Conservation (phyloP, 1,284 basidiomycete species). For the Hemileia vastatrix region DNA sequence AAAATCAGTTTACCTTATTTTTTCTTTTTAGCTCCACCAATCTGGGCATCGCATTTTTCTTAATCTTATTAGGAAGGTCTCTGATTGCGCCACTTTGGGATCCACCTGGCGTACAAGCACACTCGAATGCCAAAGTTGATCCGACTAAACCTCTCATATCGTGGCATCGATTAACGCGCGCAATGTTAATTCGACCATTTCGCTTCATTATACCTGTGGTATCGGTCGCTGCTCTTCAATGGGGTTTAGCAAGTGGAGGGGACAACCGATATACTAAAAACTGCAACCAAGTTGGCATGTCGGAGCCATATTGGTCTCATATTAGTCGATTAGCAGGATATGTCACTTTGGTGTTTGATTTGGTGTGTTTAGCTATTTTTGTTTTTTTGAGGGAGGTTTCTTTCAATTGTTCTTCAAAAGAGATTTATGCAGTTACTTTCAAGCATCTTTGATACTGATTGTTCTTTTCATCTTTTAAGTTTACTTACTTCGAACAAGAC, state of each 20-base stretch:
- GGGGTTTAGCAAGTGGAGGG: slow-evolving; percentile 37
- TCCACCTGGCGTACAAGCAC: slow-evolving; percentile 19
- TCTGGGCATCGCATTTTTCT: slow-evolving; percentile 38
- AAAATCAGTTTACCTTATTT: slow-evolving; percentile 2
- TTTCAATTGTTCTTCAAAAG: neutral
- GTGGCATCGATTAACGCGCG: slow-evolving; percentile 39
- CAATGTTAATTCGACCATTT: slow-evolving; percentile 41
- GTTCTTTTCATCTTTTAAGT: slow-evolving; percentile 31
- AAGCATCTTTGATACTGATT: too few species aligned
- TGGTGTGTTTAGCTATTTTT: too few species aligned
- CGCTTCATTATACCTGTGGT: slow-evolving; percentile 42
- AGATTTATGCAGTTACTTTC: too few species aligned
- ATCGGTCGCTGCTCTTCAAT: slow-evolving; percentile 38
- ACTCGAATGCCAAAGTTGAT: neutral
- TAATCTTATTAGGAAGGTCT: slow-evolving; percentile 36
- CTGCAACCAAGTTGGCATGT: slow-evolving; percentile 42
- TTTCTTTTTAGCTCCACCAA: slow-evolving; percentile 37
- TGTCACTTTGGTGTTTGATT: slow-evolving; percentile 38
- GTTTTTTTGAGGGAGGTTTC: too few species aligned
- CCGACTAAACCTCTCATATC: slow-evolving; percentile 32
- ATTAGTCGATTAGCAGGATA: slow-evolving; percentile 38
- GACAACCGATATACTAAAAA: slow-evolving; percentile 29
- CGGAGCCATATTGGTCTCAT: slow-evolving; percentile 41
- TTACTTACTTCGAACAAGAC: slow-evolving; percentile 38
- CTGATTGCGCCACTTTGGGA: slow-evolving; percentile 42